Base-by-base conservation (phyloP, 1,284 basidiomycete species). In the Gomphus bonarii region DNA sequence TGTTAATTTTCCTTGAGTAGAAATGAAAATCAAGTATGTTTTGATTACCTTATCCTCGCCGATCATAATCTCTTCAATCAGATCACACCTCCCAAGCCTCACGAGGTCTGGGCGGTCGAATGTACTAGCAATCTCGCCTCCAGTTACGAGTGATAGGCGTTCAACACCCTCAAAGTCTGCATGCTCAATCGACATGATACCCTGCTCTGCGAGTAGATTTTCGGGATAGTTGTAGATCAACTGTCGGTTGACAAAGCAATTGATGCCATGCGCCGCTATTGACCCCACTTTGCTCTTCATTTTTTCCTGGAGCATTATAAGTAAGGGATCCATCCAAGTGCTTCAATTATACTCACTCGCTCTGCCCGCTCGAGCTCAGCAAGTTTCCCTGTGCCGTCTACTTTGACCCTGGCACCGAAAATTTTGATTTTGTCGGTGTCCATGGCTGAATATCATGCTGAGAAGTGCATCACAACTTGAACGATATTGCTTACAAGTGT, bases 401-500 rank as follows among this genome's bases (percentile, higher is more conserved):
- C 95, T 69, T 95, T 92, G 55, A 99, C 86, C 31, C 94, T 83
- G 0, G 97, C 95, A 54, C 95, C 97, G 66, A 99, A 99, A 58
- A 99, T 89, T 75, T 99, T 99, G 76, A 99, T 97, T 75, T 99
- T 99, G 75, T 99, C 97, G 33, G 97, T 99, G 75, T 99, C 95
- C 97, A 99, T 98, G 7, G 95, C 91, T 94, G 62, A 28, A 31
- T 28, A 50, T 43, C n/a, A 42, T 8, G 28, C 25, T 14, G 63
- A 51, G 16, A 20, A 42, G 16, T 7, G 47, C 4, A 48, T 31
- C 12, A 11, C n/a, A 31, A 18, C 28, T 30, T 30, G 16, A 30
- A n/a, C 28, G 28, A 11, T 22, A 38, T 9, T 14, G 72, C 88
- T 62, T 65, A 91, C 92, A 92, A 14, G 97, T 99, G 68, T 99